Base-by-base conservation (phyloP, 2,329 filamentous ascomycete genomes). In the Cordyceps pruinosa region DNA sequence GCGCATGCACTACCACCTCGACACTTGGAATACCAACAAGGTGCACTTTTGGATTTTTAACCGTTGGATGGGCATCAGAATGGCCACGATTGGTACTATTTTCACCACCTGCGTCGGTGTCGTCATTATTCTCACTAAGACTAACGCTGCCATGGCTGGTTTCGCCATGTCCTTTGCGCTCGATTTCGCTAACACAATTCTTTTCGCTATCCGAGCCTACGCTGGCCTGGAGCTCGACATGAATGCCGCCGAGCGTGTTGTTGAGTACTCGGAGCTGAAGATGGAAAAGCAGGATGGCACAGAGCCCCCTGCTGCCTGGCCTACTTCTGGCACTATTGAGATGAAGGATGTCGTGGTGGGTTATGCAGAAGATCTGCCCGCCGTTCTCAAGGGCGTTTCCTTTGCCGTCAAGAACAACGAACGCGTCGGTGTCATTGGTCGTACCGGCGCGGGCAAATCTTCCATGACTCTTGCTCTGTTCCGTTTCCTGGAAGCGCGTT, bases 361-460 rank as follows among this genome's bases (percentile, higher is more conserved):
- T 15, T 93, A 94, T 66, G 88, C 88, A 0, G 73, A 81, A 0
- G 87, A 90, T 61, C 74, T 92, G 0, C 84, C 86, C 0, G 81
- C 87, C 0, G 86, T 91, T 0, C 74, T 92, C 2, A 88, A 83
- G 67, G 85, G 84, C 0, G 73, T 92, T 19, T 83, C 76, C 2
- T 91, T 93, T 69, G 73, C 72, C 15, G 80, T 90, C 13, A 76
- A 83, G 41, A 77, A 81, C 56, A 87, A 86, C 61, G 83, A 91
- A 70, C 77, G 88, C 15, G 73, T 92, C 17, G 88, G 88, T n/a
- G 84, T 91, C 4, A 84, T 92, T 5, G 89, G 89, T 12, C 82
- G 89, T 17, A 92, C 89, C 0, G 88, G 88, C 4, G 88, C 88
- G 0, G 88, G 88, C 57, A 92, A 92, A 70, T 89, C 86, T 0